Evolutionary conservation across 1,284 basidiomycete genomes (phyloP), one percentile per base, ranked within the genome.

Genomic region (Cronartium quercuum): DNA sequence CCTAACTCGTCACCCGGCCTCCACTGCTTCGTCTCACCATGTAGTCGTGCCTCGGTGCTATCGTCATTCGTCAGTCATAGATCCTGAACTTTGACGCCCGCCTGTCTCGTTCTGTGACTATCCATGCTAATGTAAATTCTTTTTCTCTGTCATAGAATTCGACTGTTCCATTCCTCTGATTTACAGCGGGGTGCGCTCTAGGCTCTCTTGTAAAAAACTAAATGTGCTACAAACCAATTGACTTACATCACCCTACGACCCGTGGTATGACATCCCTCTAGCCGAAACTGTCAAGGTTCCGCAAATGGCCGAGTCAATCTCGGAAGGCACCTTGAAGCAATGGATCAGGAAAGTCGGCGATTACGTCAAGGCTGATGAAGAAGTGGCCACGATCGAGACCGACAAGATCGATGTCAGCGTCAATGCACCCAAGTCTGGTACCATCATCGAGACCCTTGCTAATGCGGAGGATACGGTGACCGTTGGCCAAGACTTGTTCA

Each of bases 341-440:
- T 98, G 94, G 93, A 86, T 87, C 80, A 98, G 98, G 85, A 88
- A 94, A 84, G 89, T 91, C 66, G 95, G 95, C 58, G 95, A 98
- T 81, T 87, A 85, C 77, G 94, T 98, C 76, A 87, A 89, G 81
- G 89, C 86, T 57, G 93, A 97, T 82, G 95, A 98, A 84, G 95
- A 98, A 84, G 86, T 98, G 74, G 95, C 94, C 35, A 95, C 92
- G 63, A 98, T 98, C 79, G 95, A 98, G 85, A 98, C 95, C 13
- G 95, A 98, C 87, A 98, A 98, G 93, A 98, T 98, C 80, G 95
- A 98, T 82, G 92, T 98, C 60, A 90, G 92, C 9, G 95, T 98
- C 76, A 98, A 98, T 82, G 92, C 95, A 12, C 91, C 95, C 18
- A 85, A 88, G 80, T 86, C 92, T 10, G 95, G 95, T 38, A 94